Base-by-base conservation (phyloP, 371 early-diverging fungal species). In the Cokeromyces recurvatus region DNA sequence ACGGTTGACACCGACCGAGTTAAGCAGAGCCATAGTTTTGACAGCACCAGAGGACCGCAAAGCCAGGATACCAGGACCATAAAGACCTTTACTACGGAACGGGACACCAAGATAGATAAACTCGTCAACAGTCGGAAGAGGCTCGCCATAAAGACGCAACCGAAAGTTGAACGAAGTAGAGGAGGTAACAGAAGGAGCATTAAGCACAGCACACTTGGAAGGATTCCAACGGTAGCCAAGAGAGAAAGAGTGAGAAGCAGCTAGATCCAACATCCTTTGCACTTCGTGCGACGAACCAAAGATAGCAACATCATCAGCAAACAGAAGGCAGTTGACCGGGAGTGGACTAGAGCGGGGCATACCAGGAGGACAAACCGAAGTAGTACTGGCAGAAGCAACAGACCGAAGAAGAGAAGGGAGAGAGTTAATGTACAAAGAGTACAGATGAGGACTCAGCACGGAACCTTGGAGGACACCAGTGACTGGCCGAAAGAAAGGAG, bases 261-360 rank as follows among this genome's bases (percentile, higher is more conserved):
- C 51, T 1, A 32, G 25, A n/a, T 36, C 15, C 15, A 59, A 49
- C 44, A 65, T 44, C 1, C 4, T 7, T 5, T 38, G 48, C 10
- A 59, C 46, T 10, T 39, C 36, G 19, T 22, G 20, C 1, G 48
- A 31, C 7, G 48, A 27, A 32, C 59, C 59, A 32, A 67, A 45
- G 23, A 67, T 17, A 6, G 50, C 62, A 0, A 66, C 56, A 42
- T 65, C 66, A 31, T 65, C 66, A 2, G 62, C 62, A 40, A 51
- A 57, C 5, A 57, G 46, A 12, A 55, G 48, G 5, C 34, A 52
- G 22, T 55, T 61, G 20, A 29, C 9, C 10, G 31, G 2, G 10
- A 35, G 38, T 17, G 34, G 25, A 35, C 12, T 31, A 17, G 14
- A 10, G 14, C 21, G n/a, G 41, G 35, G 23, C 29, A 29, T 29